These are phyloP conservation scores for Sarcomyxa edulis DNA, from an alignment of 768 basidiomycete genomes.

Conservation along the genomic window DNA sequence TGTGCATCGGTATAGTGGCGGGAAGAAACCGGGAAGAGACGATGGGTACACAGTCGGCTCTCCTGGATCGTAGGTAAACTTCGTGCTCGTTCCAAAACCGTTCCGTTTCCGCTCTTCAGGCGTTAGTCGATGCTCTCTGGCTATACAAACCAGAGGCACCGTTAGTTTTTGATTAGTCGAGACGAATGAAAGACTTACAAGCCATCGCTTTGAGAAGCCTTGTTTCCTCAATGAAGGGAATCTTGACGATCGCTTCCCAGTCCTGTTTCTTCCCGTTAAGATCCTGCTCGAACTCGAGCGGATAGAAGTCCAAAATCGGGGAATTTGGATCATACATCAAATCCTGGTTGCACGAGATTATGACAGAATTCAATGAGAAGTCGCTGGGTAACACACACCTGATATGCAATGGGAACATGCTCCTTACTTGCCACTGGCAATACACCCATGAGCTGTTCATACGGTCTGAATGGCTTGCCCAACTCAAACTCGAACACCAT, in stretches of 20 bases:
- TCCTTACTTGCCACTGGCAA: slow-evolving; percentile 87
- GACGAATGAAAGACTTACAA: slow-evolving; percentile 36
- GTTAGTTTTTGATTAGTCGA: not conserved
- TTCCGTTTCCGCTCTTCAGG: slow-evolving; percentile 76
- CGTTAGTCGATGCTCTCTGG: slow-evolving; percentile 73
- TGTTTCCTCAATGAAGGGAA: slow-evolving; percentile 90
- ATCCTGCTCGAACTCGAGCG: slow-evolving; percentile 85
- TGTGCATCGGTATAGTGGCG: slow-evolving; percentile 73
- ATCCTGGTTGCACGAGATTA: slow-evolving; percentile 45
- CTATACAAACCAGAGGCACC: slow-evolving; percentile 32
- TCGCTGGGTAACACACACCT: slow-evolving; percentile 39
- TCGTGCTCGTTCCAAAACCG: slow-evolving; percentile 70
- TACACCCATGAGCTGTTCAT: slow-evolving; percentile 97
- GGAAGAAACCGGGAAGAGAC: slow-evolving; percentile 93
- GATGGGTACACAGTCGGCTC: slow-evolving; percentile 78
- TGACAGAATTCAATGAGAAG: not conserved
- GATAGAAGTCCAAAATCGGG: slow-evolving; percentile 93
- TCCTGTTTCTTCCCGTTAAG: slow-evolving; percentile 98
- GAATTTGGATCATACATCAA: slow-evolving; percentile 84
- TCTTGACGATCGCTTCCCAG: slow-evolving; percentile 99
- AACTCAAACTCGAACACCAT: slow-evolving; percentile 86
- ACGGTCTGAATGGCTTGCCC: slow-evolving; percentile 87
- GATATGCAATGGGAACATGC: slow-evolving; percentile 82
- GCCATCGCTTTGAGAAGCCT: slow-evolving; percentile 81
- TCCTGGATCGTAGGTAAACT: slow-evolving; percentile 64